phyloP scores from a whole-genome alignment of 495 filamentous ascomycete species.

The Daldinia concentrica region DNA sequence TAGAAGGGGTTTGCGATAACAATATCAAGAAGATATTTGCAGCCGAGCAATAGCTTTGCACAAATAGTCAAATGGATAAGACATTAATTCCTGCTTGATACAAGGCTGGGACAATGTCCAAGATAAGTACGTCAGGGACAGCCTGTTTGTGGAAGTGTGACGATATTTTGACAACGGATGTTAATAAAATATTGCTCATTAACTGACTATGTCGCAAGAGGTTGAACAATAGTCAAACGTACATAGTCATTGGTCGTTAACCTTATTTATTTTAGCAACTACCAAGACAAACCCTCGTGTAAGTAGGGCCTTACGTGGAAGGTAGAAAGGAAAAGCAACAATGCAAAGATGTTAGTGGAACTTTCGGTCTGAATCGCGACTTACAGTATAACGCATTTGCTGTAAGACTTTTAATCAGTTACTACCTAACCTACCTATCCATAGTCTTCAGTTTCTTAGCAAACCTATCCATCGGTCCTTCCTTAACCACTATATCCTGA shows the following conservation, averaged over 20 bases:
- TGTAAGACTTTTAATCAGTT: background rate
- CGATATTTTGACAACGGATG: background rate
- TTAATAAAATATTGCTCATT: background rate
- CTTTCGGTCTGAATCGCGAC: background rate
- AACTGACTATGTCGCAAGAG: background rate
- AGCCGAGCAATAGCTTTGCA: background rate
- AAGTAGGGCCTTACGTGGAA: slow-evolving; percentile 6
- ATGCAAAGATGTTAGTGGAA: slow-evolving; percentile 5
- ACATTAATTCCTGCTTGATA: background rate
- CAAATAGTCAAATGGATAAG: slow-evolving; percentile 19
- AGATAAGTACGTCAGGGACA: background rate
- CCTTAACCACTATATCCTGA: slow-evolving; percentile 33
- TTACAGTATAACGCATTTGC: background rate
- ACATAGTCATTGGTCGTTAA: background rate
- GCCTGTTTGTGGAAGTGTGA: background rate
- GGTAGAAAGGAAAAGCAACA: background rate
- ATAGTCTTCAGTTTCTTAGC: slow-evolving; percentile 53
- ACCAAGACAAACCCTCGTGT: background rate
- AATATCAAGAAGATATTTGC: background rate
- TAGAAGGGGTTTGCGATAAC: background rate
- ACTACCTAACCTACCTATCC: too few species aligned
- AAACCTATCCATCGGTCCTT: slow-evolving; percentile 57
- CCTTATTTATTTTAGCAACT: background rate
- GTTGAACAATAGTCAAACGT: background rate
- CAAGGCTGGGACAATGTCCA: background rate